Evolutionary conservation across 2,329 filamentous ascomycete genomes (phyloP), one percentile per base, ranked within the genome.

Genomic region (Fusarium guadeloupense): DNA sequence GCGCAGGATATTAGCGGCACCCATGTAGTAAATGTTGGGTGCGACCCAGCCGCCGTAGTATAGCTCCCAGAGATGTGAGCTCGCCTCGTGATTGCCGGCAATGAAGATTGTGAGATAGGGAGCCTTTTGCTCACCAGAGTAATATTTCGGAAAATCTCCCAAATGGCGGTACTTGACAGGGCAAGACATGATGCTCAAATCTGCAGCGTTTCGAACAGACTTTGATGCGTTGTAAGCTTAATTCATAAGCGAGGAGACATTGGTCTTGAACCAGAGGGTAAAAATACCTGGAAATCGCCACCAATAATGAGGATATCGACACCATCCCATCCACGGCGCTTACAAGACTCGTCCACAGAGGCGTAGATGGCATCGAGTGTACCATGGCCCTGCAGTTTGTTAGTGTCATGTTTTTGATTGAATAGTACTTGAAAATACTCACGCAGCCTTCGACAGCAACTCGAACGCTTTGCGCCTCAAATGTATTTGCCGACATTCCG

Each of bases 21-120:
- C 95, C 74, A 98, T 84, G 77, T 97, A 99, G 81, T 97, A 99
- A 62, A 99, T 98, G 67, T 95, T 96, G 9, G 92, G 93, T 8
- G 94, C 94, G 6, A 92, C 95, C 95, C 95, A 99, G 44, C 95
- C 95, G 45, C 95, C 95, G 72, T 98, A 96, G 78, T 92, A 96
- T 1, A 99, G 84, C 77, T 99, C 95, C 81, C 89, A 95, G 6
- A 97, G 80, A 75, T 98, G 88, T 44, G 91, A 93, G 70, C 91
- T 91, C 1, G 95, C 94, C 78, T 99, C 95, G 71, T 99, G 95
- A 72, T 99, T 99, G 3, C 95, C 95, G 37, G 89, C 93, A 44
- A 97, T 88, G 77, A 98, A 98, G 38, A 98, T 80, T 14, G 95
- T 99, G 39, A 96, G 82, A 72, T 93, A 96, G 0, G 95, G 95